phyloP scores from a whole-genome alignment of 345 rosid species.

The Raphanus raphanistrum region DNA sequence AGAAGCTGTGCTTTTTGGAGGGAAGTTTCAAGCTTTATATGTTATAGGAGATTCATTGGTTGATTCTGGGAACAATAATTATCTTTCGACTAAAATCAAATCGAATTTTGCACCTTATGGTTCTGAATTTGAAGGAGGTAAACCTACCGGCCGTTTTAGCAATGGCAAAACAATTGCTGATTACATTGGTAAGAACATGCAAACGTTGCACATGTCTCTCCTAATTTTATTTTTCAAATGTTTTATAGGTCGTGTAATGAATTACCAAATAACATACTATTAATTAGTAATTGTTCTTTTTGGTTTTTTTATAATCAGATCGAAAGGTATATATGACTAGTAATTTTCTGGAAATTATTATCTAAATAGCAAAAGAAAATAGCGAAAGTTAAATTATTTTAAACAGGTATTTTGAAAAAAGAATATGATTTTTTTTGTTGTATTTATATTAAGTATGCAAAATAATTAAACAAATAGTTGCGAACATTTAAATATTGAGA shows the following conservation, averaged over 20 bases:
- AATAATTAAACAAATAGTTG: background rate
- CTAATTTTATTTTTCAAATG: background rate
- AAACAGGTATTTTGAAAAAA: background rate
- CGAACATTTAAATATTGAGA: background rate
- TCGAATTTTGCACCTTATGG: slow-evolving; percentile 62
- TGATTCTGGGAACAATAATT: slow-evolving; percentile 66
- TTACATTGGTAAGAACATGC: slow-evolving; percentile 38
- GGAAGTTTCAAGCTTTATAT: slow-evolving; percentile 35
- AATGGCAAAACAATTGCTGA: slow-evolving; percentile 51
- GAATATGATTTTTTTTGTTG: background rate
- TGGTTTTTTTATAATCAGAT: background rate
- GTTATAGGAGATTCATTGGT: slow-evolving; percentile 70
- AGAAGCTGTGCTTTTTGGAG: slow-evolving; percentile 24
- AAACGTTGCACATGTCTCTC: background rate
- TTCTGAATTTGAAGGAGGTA: slow-evolving; percentile 51
- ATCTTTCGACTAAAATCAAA: slow-evolving; percentile 33
- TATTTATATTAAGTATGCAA: background rate
- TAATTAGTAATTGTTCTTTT: background rate
- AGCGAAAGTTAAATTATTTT: background rate
- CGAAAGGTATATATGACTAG: background rate
- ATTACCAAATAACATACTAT: background rate
- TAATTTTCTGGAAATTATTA: background rate
- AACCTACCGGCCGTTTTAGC: slow-evolving; percentile 56
- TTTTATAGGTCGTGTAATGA: background rate
- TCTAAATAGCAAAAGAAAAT: background rate